phyloP scores from a whole-genome alignment of 805 yeast genomes.

The Vanderwaltozyma yarrowii region DNA sequence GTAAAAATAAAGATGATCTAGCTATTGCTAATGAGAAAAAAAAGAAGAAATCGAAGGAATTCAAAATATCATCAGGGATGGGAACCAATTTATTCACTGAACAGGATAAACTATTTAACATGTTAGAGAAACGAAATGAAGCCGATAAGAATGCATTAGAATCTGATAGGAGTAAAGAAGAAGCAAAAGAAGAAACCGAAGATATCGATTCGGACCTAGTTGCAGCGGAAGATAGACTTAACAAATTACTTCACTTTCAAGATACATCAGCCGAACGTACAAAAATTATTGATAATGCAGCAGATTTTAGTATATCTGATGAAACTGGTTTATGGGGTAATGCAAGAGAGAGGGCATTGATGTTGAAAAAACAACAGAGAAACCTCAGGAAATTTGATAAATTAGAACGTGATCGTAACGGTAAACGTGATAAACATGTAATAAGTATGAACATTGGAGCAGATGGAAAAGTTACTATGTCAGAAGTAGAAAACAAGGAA shows the following conservation, averaged over 20 bases:
- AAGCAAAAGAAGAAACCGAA: conserved; percentile 21
- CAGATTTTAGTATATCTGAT: conserved; percentile 54
- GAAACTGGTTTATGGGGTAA: conserved; percentile 66
- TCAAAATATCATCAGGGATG: conserved; percentile 49
- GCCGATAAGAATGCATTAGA: conserved; percentile 30
- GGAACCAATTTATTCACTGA: conserved; percentile 57
- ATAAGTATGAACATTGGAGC: conserved; percentile 64
- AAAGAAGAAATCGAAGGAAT: conserved; percentile 30
- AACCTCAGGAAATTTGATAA: conserved; percentile 55
- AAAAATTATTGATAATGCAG: conserved; percentile 81
- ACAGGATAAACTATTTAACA: conserved; percentile 54
- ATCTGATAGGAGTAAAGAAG: conserved; percentile 15
- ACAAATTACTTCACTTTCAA: conserved; percentile 69
- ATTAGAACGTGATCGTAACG: conserved; percentile 46
- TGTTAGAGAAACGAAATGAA: conserved; percentile 41
- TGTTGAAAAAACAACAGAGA: conserved; percentile 77
- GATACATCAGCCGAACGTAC: conserved; percentile 85
- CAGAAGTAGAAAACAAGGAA: conserved; percentile 32
- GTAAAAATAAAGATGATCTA: conserved; percentile 10
- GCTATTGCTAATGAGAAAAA: conserved; percentile 14
- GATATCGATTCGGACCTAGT: conserved; percentile 44
- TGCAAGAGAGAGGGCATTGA: conserved; percentile 78
- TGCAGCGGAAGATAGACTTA: conserved; percentile 65
- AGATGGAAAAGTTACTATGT: conserved; percentile 69
- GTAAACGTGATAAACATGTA: conserved; percentile 58